Evolutionary conservation across 2,329 filamentous ascomycete species (phyloP), one percentile per base, ranked within the genome.

Genomic region (Aspergillus phoenicis): DNA sequence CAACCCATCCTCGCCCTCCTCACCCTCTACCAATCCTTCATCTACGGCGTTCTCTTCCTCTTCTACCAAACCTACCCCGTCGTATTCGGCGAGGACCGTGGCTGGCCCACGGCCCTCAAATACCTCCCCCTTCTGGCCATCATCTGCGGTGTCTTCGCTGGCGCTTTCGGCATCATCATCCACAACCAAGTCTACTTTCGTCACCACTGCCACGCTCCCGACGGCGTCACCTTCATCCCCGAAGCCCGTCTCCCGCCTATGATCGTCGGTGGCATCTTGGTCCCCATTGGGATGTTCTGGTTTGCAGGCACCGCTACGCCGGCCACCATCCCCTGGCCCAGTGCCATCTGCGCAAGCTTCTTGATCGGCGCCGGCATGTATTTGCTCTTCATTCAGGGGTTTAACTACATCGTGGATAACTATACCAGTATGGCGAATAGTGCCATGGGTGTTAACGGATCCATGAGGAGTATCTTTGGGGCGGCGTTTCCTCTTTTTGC

Each of bases 361-460:
- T 76, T 82, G 55, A 83, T 81, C 3, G 83, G 83, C 4, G 83
- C 83, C 62, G 83, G 83, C 30, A 78, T 85, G 58, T 77, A 84
- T 64, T 73, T 75, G 22, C 83, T 85, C 60, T 85, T 85, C 71
- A 73, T 85, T 11, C 78, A 80, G 38, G 73, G 78, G 8, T 75
- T 85, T 54, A 85, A 84, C 65, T 85, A 85, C 67, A 74, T 85
- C 22, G 81, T 85, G 48, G 83, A 85, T 64, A 77, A 80, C 0
- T 85, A 84, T 61, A 49, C 57, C 4, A 38, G 17, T 11, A 59
- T 55, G 28, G 60, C 60, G 4, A 62, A 62, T 36, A 55, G 51
- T 30, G 60, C 60, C 11, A 55, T 62, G 39, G 56, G 38, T 1
- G 45, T 43, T 5, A 62, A 59, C 4, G 38, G 49, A 4, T 24